Conservation (phyloP, 2,329 filamentous ascomycete genomes). For the Dactylonectria macrodidyma region DNA sequence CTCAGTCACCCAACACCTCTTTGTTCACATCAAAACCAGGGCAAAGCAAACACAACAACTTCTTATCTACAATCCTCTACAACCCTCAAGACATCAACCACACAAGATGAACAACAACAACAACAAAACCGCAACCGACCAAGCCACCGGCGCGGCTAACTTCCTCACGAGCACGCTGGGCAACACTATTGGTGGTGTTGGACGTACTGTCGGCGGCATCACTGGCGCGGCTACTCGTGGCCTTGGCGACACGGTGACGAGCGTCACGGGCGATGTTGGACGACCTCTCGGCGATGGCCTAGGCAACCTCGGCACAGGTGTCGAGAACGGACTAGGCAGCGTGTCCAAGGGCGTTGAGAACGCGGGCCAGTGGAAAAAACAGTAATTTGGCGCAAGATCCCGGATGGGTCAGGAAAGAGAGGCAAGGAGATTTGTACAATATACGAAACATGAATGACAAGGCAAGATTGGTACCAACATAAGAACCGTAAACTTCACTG, state of each 20-base stretch:
- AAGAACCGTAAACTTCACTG: too few relatives aligned
- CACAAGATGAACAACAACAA: constrained; percentile 42
- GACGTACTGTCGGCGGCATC: constrained; percentile 58
- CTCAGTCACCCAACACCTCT: neutral
- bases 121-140: constrained; percentile 46
- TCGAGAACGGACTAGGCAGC: constrained; percentile 65
- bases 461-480: neutral
- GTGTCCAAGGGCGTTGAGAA: constrained; percentile 70
- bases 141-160: constrained; percentile 54
- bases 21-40: neutral
- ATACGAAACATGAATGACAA: neutral
- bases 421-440: neutral
- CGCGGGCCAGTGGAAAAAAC: constrained; percentile 70
- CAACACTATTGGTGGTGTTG: constrained; percentile 58
- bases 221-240: constrained; percentile 69
- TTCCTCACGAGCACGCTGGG: constrained; percentile 59
- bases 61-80: constrained; percentile 9
- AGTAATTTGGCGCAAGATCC: constrained; percentile 32
- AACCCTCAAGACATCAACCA: constrained; percentile 7
- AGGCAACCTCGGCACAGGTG: constrained; percentile 65
- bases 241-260: constrained; percentile 68
- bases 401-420: neutral
- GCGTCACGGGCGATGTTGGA: constrained; percentile 67
- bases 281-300: constrained; percentile 70
- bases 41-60: neutral